Evolutionary conservation across 2,329 filamentous ascomycete species (phyloP).

Genomic region (Xylaria sp.): DNA sequence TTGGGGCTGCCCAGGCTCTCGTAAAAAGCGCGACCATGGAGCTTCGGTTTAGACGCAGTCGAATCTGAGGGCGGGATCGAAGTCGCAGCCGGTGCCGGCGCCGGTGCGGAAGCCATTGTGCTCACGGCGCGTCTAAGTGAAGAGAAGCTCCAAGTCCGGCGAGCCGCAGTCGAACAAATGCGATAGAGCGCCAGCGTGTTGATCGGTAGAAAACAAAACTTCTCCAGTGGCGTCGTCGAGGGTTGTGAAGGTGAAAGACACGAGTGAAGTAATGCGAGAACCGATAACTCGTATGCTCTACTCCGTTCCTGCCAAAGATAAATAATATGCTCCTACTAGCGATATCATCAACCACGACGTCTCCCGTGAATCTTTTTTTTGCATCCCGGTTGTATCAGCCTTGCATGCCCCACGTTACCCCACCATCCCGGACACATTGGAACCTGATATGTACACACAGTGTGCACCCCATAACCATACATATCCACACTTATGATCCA

Average conservation of each 20-base stretch:
- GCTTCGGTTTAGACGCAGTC: constrained; percentile 44
- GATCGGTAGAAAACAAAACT: neutral
- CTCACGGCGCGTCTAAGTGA: constrained; percentile 15
- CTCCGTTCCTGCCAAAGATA: neutral
- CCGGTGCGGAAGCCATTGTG: constrained; percentile 28
- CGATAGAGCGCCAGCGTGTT: constrained; percentile 12
- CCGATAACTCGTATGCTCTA: neutral
- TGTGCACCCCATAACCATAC: neutral
- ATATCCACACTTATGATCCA: neutral
- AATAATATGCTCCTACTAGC: neutral
- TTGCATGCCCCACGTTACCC: neutral
- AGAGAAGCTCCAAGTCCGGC: constrained; percentile 19
- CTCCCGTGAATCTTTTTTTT: neutral
- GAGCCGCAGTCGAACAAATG: constrained; percentile 16
- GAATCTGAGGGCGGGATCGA: constrained; percentile 12
- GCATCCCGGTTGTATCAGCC: neutral
- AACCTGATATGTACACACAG: neutral
- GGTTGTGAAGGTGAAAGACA: neutral
- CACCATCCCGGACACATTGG: neutral
- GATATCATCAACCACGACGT: neutral
- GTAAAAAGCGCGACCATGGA: constrained; percentile 86
- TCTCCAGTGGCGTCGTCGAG: too few species aligned
- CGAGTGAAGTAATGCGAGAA: neutral
- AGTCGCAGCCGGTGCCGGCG: constrained; percentile 21
- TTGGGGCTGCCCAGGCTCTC: constrained; percentile 90